These are phyloP conservation scores for Pyrenula massariospora DNA, from an alignment of 495 filamentous ascomycete species.

Conservation along the genomic window DNA sequence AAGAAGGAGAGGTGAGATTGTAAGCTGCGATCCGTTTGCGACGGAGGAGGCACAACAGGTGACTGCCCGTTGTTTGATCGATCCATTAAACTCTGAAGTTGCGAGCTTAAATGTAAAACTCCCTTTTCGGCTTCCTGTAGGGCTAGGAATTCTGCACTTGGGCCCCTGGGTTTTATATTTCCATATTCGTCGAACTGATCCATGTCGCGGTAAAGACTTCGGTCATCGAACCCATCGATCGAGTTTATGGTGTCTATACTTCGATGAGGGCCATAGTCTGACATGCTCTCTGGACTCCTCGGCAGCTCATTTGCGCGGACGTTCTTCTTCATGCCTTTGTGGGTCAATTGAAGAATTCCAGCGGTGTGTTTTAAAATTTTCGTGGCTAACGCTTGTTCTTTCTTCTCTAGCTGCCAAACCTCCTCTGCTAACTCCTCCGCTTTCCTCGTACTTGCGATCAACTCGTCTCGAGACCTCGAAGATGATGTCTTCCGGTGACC, in stretches of 20 bases:
- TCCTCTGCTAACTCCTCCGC: conserved; percentile 78
- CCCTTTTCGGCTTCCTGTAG: conserved; percentile 52
- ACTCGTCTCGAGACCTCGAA: conserved; percentile 61
- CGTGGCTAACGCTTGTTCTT: conserved; percentile 56
- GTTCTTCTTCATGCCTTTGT: conserved; percentile 49
- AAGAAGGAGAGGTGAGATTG: conserved; percentile 44
- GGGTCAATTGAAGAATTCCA: conserved; percentile 78
- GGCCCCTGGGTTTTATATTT: conserved; percentile 11
- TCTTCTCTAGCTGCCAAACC: conserved; percentile 63
- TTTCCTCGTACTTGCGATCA: conserved; percentile 59
- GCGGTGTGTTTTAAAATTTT: conserved; percentile 82
- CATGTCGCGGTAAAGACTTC: conserved; percentile 62
- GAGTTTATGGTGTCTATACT: conserved; percentile 22
- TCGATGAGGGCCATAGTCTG: conserved; percentile 41
- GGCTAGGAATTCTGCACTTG: conserved; percentile 17
- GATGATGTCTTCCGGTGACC: conserved; percentile 12
- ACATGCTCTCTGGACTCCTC: conserved; percentile 56
- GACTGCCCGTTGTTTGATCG: conserved; percentile 24
- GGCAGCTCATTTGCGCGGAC: conserved; percentile 32
- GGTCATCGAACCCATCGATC: conserved; percentile 61
- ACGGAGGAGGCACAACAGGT: conserved; percentile 34
- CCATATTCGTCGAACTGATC: conserved; percentile 51
- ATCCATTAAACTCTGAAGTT: conserved; percentile 32
- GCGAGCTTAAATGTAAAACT: conserved; percentile 61
- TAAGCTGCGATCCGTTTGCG: conserved; percentile 27